Conservation (phyloP, 2,329 filamentous ascomycete genomes). For the Trichoderma guizhouense region DNA sequence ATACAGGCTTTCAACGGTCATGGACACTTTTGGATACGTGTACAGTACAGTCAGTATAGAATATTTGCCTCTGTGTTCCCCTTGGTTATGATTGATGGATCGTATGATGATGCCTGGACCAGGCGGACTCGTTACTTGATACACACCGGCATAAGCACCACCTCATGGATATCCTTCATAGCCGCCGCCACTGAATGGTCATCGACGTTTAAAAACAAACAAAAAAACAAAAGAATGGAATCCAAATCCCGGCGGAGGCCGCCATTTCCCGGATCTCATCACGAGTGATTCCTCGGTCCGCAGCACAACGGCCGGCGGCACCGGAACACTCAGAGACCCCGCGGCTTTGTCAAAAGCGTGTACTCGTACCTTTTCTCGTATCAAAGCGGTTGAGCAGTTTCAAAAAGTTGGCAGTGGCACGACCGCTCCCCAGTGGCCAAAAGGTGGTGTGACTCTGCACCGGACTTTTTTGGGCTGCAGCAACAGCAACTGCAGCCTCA, state of each 20-base stretch:
- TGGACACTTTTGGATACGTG: not conserved
- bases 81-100: not conserved
- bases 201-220: not conserved
- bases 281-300: not conserved
- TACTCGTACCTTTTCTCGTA: not conserved
- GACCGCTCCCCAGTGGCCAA: not conserved
- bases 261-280: not conserved
- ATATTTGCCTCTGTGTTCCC: not conserved
- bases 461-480: not conserved
- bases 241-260: not conserved
- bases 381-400: not conserved
- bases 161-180: not conserved
- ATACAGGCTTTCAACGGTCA: not conserved
- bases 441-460: constrained; percentile 11
- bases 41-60: not conserved
- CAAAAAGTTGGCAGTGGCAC: not conserved
- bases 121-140: not conserved
- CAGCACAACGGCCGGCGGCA: not conserved
- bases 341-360: not conserved
- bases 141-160: not conserved
- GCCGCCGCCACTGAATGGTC: not conserved
- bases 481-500: not conserved
- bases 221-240: not conserved
- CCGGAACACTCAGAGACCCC: not conserved
- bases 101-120: not conserved